phyloP scores from a whole-genome alignment of 2,329 filamentous ascomycete species.

The Pyricularia sp. region DNA sequence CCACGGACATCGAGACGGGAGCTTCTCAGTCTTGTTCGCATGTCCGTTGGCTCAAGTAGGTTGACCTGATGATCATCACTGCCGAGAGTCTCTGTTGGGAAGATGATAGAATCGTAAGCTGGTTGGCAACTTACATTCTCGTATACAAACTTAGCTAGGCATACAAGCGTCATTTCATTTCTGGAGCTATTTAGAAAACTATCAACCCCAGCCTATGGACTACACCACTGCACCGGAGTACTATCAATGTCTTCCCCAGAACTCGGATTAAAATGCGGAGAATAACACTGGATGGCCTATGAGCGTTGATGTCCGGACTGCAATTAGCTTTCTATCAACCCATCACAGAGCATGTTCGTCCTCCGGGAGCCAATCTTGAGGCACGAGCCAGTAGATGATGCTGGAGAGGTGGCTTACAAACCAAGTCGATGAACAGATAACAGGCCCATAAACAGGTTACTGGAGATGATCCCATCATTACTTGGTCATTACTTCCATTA shows the following conservation, averaged over 20 bases:
- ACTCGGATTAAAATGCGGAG: not conserved
- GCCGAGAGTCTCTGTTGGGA: not conserved
- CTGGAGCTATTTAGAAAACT: not conserved
- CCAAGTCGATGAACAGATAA: not conserved
- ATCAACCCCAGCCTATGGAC: not conserved
- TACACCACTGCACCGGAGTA: not conserved
- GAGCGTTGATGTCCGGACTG: not conserved
- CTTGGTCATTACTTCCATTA: no score
- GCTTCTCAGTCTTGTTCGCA: not conserved
- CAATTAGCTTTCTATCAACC: not conserved
- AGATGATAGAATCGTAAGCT: not conserved
- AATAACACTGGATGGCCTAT: not conserved
- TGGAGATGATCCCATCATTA: not conserved
- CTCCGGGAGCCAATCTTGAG: not conserved
- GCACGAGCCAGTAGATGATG: no score
- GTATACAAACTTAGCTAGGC: not conserved
- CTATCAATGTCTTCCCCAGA: not conserved
- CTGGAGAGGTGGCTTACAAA: not conserved
- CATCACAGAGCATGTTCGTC: not conserved
- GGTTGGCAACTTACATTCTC: not conserved
- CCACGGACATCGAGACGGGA: not conserved
- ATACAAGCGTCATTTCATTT: not conserved
- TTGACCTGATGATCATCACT: not conserved
- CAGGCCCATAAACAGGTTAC: not conserved
- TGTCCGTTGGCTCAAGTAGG: not conserved